phyloP scores from a whole-genome alignment of 202 grass and related monocot species.

The Musa balbisiana region DNA sequence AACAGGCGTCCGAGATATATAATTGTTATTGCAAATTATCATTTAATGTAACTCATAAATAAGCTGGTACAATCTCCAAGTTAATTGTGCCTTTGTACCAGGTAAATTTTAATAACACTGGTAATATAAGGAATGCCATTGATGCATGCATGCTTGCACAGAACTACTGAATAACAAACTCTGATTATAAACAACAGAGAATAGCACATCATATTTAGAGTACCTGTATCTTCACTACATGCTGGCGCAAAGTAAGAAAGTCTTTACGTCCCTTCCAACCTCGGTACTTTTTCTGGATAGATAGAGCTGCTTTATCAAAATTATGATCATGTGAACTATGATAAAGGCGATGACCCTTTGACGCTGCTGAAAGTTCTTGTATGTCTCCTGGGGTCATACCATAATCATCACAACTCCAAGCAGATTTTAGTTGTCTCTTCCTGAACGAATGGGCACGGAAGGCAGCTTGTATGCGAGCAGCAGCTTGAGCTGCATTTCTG shows the following conservation, averaged over 20 bases:
- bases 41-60: not conserved
- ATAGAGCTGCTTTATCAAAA: slow-evolving; percentile 84
- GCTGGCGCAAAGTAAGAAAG: slow-evolving; percentile 63
- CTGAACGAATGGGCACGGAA: slow-evolving; percentile 91
- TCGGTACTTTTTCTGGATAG: slow-evolving; percentile 90
- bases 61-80: not conserved
- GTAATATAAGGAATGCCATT: too few relatives aligned
- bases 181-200: not conserved
- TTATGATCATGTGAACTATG: slow-evolving; percentile 46
- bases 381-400: slow-evolving; percentile 91
- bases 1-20: not conserved
- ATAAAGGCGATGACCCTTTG: slow-evolving; percentile 41
- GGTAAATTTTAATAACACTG: not conserved
- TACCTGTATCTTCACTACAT: slow-evolving; percentile 46
- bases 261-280: slow-evolving; percentile 84
- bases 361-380: slow-evolving; percentile 64
- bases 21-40: not conserved
- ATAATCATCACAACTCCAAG: slow-evolving; percentile 59
- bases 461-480: slow-evolving; percentile 89
- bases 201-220: not conserved
- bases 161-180: not conserved
- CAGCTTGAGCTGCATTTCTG: slow-evolving; percentile 85
- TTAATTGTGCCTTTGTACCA: too few relatives aligned
- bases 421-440: slow-evolving; percentile 54
- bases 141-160: not conserved